Conservation (phyloP, 768 basidiomycete species). For the Symmetrospora coprosmae region DNA sequence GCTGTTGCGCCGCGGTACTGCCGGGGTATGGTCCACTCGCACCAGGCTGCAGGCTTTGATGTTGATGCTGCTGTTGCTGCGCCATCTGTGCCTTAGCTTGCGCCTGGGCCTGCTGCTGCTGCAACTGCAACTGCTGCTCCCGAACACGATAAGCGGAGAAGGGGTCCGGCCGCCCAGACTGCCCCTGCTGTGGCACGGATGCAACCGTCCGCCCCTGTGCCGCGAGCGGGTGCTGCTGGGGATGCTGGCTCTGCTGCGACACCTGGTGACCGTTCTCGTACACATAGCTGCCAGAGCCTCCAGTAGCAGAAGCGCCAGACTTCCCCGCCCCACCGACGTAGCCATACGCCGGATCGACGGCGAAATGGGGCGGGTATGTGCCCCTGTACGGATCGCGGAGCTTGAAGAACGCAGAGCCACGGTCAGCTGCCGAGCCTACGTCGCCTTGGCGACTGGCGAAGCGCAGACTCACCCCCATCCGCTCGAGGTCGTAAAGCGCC, state of each 20-base stretch:
- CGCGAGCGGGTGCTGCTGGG: slow-evolving; percentile 2
- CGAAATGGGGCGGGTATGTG: slow-evolving; percentile 6
- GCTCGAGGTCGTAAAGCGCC: slow-evolving; percentile 27
- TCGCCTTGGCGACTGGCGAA: no score
- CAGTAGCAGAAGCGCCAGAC: neutral
- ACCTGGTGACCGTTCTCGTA: neutral
- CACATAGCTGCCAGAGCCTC: neutral
- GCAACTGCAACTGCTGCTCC: no score
- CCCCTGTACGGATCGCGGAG: slow-evolving; percentile 25
- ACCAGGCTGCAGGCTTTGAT: neutral
- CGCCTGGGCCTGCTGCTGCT: no score
- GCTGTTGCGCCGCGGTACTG: neutral
- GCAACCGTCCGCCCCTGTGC: slow-evolving; percentile 14
- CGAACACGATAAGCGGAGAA: no score
- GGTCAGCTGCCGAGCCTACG: neutral
- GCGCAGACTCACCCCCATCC: slow-evolving; percentile 30
- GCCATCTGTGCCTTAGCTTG: no score
- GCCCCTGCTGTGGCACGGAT: slow-evolving; percentile 11
- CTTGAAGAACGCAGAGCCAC: neutral
- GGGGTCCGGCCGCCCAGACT: no score
- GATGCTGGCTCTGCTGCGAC: neutral
- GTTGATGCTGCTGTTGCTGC: no score
- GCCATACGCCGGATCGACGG: slow-evolving; percentile 21
- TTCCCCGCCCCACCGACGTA: neutral
- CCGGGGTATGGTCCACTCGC: neutral